These are phyloP conservation scores for Apiotrichum gamsii DNA, from an alignment of 1,284 basidiomycete species.

Conservation along the genomic window DNA sequence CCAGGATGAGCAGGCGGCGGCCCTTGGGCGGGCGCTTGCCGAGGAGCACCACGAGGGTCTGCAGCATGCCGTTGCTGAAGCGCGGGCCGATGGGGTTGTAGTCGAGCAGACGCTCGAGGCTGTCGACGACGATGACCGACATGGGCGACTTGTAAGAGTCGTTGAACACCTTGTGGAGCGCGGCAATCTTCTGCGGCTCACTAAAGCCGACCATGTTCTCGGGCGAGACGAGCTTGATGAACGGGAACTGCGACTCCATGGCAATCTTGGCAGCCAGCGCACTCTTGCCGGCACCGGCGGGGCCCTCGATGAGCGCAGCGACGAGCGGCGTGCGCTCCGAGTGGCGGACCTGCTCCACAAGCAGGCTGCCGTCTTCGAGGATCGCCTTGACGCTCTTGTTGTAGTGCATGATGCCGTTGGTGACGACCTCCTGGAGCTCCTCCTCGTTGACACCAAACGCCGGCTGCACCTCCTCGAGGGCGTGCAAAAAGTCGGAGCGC, in stretches of 20 bases:
- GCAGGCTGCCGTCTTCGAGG: conserved; percentile 80
- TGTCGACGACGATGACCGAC: conserved; percentile 96
- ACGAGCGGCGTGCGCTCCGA: conserved; percentile 89
- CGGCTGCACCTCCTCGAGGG: conserved; percentile 90
- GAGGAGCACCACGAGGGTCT: conserved; percentile 84
- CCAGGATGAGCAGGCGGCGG: conserved; percentile 84
- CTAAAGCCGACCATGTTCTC: conserved; percentile 95
- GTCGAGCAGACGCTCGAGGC: conserved; percentile 81
- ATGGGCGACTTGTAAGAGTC: conserved; percentile 97
- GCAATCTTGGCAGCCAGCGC: conserved; percentile 94
- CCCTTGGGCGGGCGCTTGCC: conserved; percentile 90
- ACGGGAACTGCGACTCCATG: conserved; percentile 85
- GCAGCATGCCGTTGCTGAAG: conserved; percentile 91
- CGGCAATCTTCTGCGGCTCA: conserved; percentile 82
- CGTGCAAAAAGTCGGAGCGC: conserved; percentile 79
- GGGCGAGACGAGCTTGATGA: conserved; percentile 95
- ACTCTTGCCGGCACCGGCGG: conserved; percentile 88
- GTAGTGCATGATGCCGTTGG: conserved; percentile 96
- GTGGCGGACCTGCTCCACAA: conserved; percentile 90
- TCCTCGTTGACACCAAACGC: conserved; percentile 98
- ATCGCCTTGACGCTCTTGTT: conserved; percentile 70
- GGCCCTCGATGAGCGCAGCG: conserved; percentile 81
- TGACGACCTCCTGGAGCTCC: conserved; percentile 86
- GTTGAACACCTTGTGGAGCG: conserved; percentile 87
- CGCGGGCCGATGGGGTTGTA: conserved; percentile 97